phyloP scores from a whole-genome alignment of 1,139 yeast genomes.

The Zygosaccharomyces sapae region DNA sequence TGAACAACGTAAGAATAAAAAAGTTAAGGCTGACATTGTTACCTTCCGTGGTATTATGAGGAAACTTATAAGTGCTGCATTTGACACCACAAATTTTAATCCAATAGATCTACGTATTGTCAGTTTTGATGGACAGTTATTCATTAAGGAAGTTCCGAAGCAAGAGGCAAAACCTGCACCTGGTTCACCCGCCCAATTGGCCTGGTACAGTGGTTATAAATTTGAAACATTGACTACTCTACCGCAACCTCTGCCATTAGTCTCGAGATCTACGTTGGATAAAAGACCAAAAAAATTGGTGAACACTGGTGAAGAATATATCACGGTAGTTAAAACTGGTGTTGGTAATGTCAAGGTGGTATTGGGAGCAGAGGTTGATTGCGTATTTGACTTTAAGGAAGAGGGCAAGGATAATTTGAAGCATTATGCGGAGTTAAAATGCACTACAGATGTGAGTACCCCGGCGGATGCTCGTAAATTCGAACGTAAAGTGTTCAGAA shows the following conservation, averaged over 20 bases:
- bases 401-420: constrained; percentile 47
- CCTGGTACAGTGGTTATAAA: constrained; percentile 69
- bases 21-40: constrained; percentile 59
- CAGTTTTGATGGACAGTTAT: constrained; percentile 78
- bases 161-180: constrained; percentile 32
- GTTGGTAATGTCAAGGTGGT: constrained; percentile 67
- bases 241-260: constrained; percentile 69
- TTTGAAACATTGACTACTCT: constrained; percentile 79
- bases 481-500: constrained; percentile 65
- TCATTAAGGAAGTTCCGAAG: constrained; percentile 58
- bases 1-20: constrained; percentile 50
- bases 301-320: constrained; percentile 70
- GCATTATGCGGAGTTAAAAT: constrained; percentile 85
- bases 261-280: constrained; percentile 63
- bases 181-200: constrained; percentile 31
- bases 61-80: constrained; percentile 29
- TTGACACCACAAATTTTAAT: constrained; percentile 36
- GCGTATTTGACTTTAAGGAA: constrained; percentile 78
- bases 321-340: constrained; percentile 77
- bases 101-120: constrained; percentile 60
- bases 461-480: constrained; percentile 41
- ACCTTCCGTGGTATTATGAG: constrained; percentile 81
- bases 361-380: constrained; percentile 89
- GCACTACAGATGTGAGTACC: constrained; percentile 52
- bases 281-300: constrained; percentile 54